Base-by-base conservation (phyloP, 345 rosid genomes). In the Eucalyptus globulus region DNA sequence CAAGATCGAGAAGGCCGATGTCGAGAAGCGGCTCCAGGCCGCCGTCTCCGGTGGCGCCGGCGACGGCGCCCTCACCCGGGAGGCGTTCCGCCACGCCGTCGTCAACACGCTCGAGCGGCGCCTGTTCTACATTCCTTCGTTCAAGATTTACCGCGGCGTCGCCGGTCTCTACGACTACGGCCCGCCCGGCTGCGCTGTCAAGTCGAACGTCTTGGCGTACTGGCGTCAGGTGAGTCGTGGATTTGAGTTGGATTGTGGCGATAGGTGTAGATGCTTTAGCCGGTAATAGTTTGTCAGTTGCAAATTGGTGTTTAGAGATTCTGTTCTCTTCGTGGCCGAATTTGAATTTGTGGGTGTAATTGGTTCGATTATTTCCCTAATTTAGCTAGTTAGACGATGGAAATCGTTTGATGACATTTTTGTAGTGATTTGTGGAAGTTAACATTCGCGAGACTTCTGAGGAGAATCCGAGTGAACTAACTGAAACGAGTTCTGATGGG, bases 101-200 rank as follows among this genome's bases (percentile, higher is more conserved):
- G 95, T 90, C 10, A 97, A 97, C 88, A 95, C 99, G 15, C 95
- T 97, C 3, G 99, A 95, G 89, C 92, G 99, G 76, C 95, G 97
- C 40, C 92, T 96, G 91, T 97, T 97, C 80, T 97, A 92, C 88
- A 95, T 94, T 6, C 98, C 98, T 2, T 97, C 99, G 6, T 97
- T 97, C 90, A 95, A 96, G 94, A 97, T 97, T 88, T 97, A 97
- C 89, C 88, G 98, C 19, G 99, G 99, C 12, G 99, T 97, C 7
- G 98, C 99, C 22, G 99, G 99, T 9, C 96, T 97, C 72, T 97
- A 94, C 85, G 99, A 97, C 92, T 97, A 94, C 47, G 99, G 99
- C 4, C 98, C 99, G 34, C 99, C 99, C 44, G 99, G 99, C 7
- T 96, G 98, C 90, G 94, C 98, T 12, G 95, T 97, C 86, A 97